Evolutionary conservation across 495 filamentous ascomycete genomes (phyloP), one percentile per base, ranked within the genome.

Genomic region (Trichoderma asperelloides): DNA sequence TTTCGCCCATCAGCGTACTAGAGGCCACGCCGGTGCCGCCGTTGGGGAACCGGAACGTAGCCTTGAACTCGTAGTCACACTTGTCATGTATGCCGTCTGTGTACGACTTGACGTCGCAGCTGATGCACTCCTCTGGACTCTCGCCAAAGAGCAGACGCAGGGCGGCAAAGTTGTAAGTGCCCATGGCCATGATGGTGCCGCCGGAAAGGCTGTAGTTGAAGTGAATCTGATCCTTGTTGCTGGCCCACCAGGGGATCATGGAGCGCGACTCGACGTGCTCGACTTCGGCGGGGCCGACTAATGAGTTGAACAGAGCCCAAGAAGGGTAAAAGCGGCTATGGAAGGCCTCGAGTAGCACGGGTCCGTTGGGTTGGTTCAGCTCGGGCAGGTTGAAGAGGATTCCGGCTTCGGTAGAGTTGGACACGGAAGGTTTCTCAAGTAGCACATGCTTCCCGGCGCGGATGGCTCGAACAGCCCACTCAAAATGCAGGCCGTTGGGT

Each of bases 311-410:
- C 0, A 67, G 67, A 21, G 77, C 72, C 80, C 81, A 86, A 7
- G 82, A 76, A 2, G 85, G 86, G 63, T 86, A 81, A 71, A 88
- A 89, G 16, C 76, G 73, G 67, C 75, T 77, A 71, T 87, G 85
- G 60, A 86, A 80, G 7, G 86, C 87, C 73, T 90, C 88, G 2
- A 89, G 77, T 0, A 89, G 70, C 12, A 89, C 78, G 0, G 75
- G 76, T 3, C 71, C 70, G 23, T 62, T 63, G 23, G 72, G 68
- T 0, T 67, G 33, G 0, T 69, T 66, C n/a, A 82, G 64, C 18
- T 76, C 69, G 11, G 77, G 74, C 27, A 71, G 70, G 62, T 70
- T 70, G 74, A 85, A 84, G 49, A 86, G 73, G 5, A 68, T 65
- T 40, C 70, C 69, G 16, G 84, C 84, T 70, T 86, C 83, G 8